Base-by-base conservation (phyloP, 2,329 filamentous ascomycete genomes). In the Pseudogymnoascus sp. region DNA sequence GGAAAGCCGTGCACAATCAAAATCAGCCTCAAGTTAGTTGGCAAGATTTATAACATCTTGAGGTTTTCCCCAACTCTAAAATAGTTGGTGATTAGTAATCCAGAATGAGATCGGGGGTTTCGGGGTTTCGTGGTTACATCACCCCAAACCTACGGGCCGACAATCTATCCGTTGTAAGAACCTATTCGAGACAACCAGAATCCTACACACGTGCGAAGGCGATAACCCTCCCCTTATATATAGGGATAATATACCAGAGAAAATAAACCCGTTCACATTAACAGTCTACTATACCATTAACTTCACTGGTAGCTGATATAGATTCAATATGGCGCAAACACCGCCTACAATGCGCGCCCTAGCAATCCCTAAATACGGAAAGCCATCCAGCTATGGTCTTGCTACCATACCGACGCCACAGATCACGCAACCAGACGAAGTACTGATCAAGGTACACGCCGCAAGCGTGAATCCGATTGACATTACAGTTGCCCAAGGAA, bases 381-480 rank as follows among this genome's bases (percentile, higher is more conserved):
- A 68, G 23, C 71, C 71, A 4, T 65, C 65, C 1, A 65, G 66
- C 15, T 73, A 72, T 64, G 73, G 78, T 23, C 11, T 62, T 35
- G 59, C 33, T 17, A 76, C 79, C 3, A 63, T 79, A n/a, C 77
- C 80, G 0, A 71, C 77, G 2, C 80, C 81, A 0, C 67, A 66
- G n/a, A 79, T 83, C 60, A 72, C 71, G 2, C 68, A 72, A 6
- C 75, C 79, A 1, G 71, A 78, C 28, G 74, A 83, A 3, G 71
- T 84, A 1, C 69, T 83, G 1, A 76, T 80, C 40, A 74, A 72
- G 59, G 76, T 80, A 8, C 71, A 78, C 62, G 78, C 78, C 3
- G 78, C 78, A 0, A 76, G 74, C 53, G 71, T 80, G 42, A 80
- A 81, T 64, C 77, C 79, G 0, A 70, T 80, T 2, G 78, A 80